Conservation (phyloP, 106 monocot genomes). For the Acanthochlamys bracteata region DNA sequence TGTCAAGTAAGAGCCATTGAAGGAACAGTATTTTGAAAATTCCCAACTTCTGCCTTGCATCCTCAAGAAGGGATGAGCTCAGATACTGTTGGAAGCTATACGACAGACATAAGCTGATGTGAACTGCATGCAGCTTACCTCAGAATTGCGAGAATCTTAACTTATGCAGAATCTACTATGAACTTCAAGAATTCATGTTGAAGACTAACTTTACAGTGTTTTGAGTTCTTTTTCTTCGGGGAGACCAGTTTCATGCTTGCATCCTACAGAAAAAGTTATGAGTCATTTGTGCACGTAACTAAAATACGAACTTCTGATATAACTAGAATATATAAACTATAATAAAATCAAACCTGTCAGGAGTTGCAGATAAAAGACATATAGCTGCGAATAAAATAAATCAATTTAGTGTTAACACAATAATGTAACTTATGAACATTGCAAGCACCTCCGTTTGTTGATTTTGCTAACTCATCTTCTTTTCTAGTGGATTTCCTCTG, state of each 20-base stretch:
- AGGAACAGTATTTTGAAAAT: slow-evolving; percentile 25
- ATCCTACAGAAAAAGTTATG: neutral
- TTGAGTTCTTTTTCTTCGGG: slow-evolving; percentile 17
- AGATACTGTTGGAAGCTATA: slow-evolving; percentile 23
- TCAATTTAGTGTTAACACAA: neutral
- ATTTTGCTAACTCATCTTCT: slow-evolving; percentile 13
- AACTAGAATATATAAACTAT: too few relatives aligned
- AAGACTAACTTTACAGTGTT: slow-evolving; percentile 34
- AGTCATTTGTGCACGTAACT: too few relatives aligned
- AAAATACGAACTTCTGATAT: too few relatives aligned
- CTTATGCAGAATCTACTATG: slow-evolving; percentile 44
- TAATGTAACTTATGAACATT: neutral
- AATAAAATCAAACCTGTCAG: too few relatives aligned
- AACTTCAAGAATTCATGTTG: slow-evolving; percentile 60
- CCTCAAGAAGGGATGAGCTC: slow-evolving; percentile 15
- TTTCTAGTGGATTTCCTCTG: slow-evolving; percentile 15
- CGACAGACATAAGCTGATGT: slow-evolving; percentile 34
- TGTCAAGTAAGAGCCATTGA: neutral
- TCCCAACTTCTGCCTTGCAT: slow-evolving; percentile 35
- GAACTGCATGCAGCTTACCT: slow-evolving; percentile 46
- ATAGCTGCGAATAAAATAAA: too few relatives aligned
- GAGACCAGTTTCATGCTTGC: slow-evolving; percentile 9
- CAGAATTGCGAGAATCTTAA: slow-evolving; percentile 17
- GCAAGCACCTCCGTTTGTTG: neutral
- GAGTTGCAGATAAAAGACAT: too few relatives aligned